These are phyloP conservation scores for Phalaenopsis aphrodite DNA, from an alignment of 106 monocot genomes.

Conservation along the genomic window DNA sequence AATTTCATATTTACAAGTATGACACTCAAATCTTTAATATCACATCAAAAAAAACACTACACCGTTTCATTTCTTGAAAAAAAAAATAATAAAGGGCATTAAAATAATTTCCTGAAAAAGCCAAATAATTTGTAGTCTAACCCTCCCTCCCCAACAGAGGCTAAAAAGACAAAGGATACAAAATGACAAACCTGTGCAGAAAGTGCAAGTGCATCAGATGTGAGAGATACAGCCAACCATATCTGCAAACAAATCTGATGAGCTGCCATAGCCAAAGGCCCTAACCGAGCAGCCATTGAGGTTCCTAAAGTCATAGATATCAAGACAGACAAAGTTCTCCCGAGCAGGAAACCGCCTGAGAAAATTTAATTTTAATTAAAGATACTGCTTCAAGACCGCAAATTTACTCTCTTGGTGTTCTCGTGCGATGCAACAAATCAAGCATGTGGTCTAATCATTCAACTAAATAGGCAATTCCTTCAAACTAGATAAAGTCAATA, in stretches of 20 bases:
- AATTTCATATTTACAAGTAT: too few relatives aligned
- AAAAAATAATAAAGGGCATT: not conserved
- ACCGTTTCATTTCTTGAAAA: too few relatives aligned
- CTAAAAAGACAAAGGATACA: not conserved
- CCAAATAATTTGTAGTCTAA: not conserved
- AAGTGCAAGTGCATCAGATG: conserved; percentile 91
- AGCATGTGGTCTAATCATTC: not conserved
- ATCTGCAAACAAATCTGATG: conserved; percentile 98
- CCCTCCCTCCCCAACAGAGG: not conserved
- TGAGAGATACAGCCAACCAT: conserved; percentile 94
- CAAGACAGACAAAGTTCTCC: conserved; percentile 78
- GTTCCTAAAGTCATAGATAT: conserved; percentile 88
- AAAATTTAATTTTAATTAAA: conserved; percentile 1
- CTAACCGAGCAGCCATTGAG: conserved; percentile 89
- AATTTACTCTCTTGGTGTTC: not conserved
- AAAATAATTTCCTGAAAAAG: not conserved
- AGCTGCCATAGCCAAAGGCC: conserved; percentile 88
- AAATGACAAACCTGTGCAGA: conserved; percentile 66
- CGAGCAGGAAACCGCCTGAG: conserved; percentile 77
- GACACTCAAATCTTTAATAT: too few relatives aligned
- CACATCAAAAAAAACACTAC: too few relatives aligned
- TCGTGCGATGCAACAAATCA: not conserved
- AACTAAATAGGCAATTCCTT: not conserved
- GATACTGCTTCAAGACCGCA: not conserved
- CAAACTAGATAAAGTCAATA: not conserved